Percentiles rank a stretch among this genome's conserved stretches.
phyloP scores from a whole-genome alignment of 2,329 filamentous ascomycete genomes.

The Fusarium pseudocircinatum region DNA sequence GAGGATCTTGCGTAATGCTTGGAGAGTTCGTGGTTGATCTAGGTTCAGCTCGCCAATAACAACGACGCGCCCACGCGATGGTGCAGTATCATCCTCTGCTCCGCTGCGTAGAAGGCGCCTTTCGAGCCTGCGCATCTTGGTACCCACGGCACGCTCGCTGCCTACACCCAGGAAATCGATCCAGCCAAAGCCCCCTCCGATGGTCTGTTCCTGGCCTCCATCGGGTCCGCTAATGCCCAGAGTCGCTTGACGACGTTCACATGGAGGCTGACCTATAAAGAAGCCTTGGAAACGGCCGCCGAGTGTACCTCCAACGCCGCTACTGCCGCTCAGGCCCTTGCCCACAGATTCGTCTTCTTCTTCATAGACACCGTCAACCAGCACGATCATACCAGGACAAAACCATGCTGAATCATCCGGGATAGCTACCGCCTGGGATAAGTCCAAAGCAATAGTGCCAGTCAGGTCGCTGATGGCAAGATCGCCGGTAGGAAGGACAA shows the following conservation, averaged over 20 bases:
- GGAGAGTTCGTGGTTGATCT: constrained; percentile 82
- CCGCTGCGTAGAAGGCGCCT: constrained; percentile 67
- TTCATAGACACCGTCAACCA: constrained; percentile 96
- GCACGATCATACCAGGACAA: constrained; percentile 92
- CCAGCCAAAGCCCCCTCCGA: constrained; percentile 91
- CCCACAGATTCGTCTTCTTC: constrained; percentile 82
- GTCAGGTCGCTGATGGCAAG: constrained; percentile 87
- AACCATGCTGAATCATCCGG: constrained; percentile 92
- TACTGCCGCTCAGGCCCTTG: constrained; percentile 77
- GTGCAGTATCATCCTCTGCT: constrained; percentile 46
- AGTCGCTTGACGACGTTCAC: constrained; percentile 82
- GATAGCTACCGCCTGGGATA: constrained; percentile 82
- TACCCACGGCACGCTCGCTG: constrained; percentile 84
- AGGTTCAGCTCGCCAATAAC: constrained; percentile 88
- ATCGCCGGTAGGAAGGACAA: constrained; percentile 81
- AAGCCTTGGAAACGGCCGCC: constrained; percentile 93
- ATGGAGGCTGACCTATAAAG: constrained; percentile 90
- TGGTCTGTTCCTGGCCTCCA: constrained; percentile 66
- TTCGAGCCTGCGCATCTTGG: constrained; percentile 85
- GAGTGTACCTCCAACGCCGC: constrained; percentile 87
- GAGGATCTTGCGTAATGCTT: constrained; percentile 83
- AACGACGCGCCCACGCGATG: constrained; percentile 67
- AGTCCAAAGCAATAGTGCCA: constrained; percentile 85
- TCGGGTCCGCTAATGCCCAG: constrained; percentile 74
- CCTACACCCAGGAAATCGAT: constrained; percentile 94